Evolutionary conservation across 768 basidiomycete species (phyloP).

Genomic region (Stropharia rugosoannulata): DNA sequence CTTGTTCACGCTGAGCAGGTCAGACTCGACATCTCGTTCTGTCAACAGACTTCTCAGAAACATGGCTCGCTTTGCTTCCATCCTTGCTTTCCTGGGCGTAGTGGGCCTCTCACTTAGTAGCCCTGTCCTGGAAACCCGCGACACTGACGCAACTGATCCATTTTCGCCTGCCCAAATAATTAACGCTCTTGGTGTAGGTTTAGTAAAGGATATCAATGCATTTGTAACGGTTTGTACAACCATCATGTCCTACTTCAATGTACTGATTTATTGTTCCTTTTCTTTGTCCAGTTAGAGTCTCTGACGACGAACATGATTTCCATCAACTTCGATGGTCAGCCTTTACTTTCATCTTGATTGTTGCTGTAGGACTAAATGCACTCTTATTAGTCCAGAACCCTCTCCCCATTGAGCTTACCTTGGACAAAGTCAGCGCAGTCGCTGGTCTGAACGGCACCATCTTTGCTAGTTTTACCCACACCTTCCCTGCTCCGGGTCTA

Average conservation of each 20-base stretch:
- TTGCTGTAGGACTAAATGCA: background rate
- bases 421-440: conserved; percentile 39
- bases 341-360: background rate
- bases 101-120: conserved; percentile 1
- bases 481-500: conserved; percentile 51
- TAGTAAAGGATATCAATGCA: conserved; percentile 38
- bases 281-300: conserved; percentile 30
- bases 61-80: conserved; percentile 5
- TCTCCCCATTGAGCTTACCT: conserved; percentile 43
- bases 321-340: conserved; percentile 36
- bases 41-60: background rate
- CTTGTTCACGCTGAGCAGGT: background rate
- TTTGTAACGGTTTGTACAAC: conserved; percentile 34
- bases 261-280: background rate
- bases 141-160: conserved; percentile 2
- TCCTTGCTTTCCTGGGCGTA: conserved; percentile 2
- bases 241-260: conserved; percentile 5
- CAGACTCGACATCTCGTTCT: background rate
- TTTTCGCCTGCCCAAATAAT: conserved; percentile 25
- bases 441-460: conserved; percentile 51
- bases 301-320: conserved; percentile 33
- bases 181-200: conserved; percentile 35
- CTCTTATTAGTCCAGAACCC: conserved; percentile 36
- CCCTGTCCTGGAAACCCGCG: conserved; percentile 2
- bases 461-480: conserved; percentile 59